phyloP scores from a whole-genome alignment of 2,329 filamentous ascomycete genomes.

The Colletotrichum magnum region DNA sequence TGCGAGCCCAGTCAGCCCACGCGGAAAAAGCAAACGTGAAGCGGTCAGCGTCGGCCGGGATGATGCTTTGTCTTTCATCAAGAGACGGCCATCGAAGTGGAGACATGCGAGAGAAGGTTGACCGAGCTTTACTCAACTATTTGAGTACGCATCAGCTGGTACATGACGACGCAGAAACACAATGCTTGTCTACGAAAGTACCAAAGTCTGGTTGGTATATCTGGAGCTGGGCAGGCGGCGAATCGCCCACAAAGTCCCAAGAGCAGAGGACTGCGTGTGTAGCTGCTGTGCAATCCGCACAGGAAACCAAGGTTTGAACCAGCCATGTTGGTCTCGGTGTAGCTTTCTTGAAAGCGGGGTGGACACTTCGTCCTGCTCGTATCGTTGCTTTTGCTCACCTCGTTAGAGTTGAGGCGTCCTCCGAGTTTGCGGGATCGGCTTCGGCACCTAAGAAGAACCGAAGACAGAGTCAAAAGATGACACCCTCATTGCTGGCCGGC shows the following conservation, averaged over 20 bases:
- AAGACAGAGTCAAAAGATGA: neutral
- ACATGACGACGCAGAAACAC: neutral
- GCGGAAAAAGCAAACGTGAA: constrained; percentile 30
- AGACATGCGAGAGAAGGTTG: neutral
- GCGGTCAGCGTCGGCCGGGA: constrained; percentile 24
- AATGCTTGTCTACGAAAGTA: constrained; percentile 3
- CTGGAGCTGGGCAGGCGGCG: neutral
- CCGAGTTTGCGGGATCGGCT: constrained; percentile 3
- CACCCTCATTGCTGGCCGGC: constrained; percentile 6
- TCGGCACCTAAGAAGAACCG: neutral
- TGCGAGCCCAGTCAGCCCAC: constrained; percentile 7
- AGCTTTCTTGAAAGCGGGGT: constrained; percentile 17
- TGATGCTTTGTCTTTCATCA: constrained; percentile 4
- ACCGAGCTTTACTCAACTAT: neutral
- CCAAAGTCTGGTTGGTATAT: neutral
- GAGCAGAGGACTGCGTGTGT: neutral
- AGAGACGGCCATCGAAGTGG: neutral
- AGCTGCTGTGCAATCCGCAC: neutral
- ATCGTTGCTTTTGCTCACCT: constrained; percentile 11
- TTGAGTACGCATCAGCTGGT: neutral
- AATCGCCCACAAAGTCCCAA: too few relatives aligned
- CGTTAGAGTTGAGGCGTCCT: neutral
- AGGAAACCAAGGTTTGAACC: neutral
- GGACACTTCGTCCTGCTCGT: neutral
- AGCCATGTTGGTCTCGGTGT: neutral